These are phyloP conservation scores for Vanrija humicola DNA, from an alignment of 1,284 basidiomycete genomes.

Conservation along the genomic window DNA sequence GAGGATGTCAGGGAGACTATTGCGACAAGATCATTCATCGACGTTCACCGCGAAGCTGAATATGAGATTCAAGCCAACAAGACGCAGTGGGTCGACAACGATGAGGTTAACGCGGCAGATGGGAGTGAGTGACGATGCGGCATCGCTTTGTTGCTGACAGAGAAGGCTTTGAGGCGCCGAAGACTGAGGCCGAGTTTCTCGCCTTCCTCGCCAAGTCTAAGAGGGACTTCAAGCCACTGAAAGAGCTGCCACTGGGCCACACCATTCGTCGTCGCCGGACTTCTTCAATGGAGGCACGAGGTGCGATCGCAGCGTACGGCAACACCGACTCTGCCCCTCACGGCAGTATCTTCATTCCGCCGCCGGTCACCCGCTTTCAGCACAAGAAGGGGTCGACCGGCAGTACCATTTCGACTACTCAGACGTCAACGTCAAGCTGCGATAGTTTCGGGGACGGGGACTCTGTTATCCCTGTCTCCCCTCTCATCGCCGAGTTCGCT, in stretches of 20 bases:
- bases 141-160: background rate
- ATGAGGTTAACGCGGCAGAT: constrained; percentile 21
- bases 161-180: background rate
- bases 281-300: constrained; percentile 23
- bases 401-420: background rate
- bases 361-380: constrained; percentile 11
- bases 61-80: constrained; percentile 27
- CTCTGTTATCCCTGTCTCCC: constrained; percentile 11
- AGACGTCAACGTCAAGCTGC: background rate
- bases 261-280: constrained; percentile 27
- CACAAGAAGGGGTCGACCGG: constrained; percentile 21
- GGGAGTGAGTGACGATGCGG: constrained; percentile 23
- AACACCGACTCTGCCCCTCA: too few relatives aligned
- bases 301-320: constrained; percentile 27
- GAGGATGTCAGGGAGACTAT: too few relatives aligned
- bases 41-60: constrained; percentile 20
- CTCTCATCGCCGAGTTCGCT: constrained; percentile 31
- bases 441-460: constrained; percentile 14
- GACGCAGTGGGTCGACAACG: constrained; percentile 22
- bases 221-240: constrained; percentile 31
- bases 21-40: too few relatives aligned
- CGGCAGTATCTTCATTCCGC: constrained; percentile 23
- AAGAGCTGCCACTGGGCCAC: constrained; percentile 8
- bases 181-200: constrained; percentile 20
- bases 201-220: constrained; percentile 34